Percentiles rank a stretch among this genome's conserved stretches.
phyloP scores from a whole-genome alignment of 1,139 yeast genomes.

The Candida pseudocylindracea region DNA sequence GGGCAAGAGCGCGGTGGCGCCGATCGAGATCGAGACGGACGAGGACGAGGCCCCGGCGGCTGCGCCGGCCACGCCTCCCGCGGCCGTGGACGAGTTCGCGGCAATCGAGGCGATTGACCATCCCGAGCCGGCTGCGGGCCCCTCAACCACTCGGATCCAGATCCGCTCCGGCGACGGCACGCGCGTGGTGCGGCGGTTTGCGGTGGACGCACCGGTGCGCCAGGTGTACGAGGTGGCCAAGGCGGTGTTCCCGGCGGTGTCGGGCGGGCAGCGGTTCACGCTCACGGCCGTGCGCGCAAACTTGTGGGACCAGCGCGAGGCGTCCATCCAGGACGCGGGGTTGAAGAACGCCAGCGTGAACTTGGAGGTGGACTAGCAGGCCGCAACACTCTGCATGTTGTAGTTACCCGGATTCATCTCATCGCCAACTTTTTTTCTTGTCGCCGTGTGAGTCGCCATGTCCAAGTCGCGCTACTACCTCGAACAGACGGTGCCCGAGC shows the following conservation, averaged over 20 bases:
- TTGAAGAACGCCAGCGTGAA: slow-evolving; percentile 64
- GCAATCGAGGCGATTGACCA: slow-evolving; percentile 24
- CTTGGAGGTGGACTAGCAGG: slow-evolving; percentile 21
- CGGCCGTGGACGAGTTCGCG: slow-evolving; percentile 10
- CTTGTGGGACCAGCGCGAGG: slow-evolving; percentile 32
- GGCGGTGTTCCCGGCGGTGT: slow-evolving; percentile 25
- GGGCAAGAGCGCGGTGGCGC: background rate
- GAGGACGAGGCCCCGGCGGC: slow-evolving; percentile 1
- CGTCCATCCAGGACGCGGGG: slow-evolving; percentile 52
- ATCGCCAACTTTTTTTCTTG: background rate
- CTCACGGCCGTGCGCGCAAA: slow-evolving; percentile 45
- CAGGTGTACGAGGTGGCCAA: slow-evolving; percentile 20
- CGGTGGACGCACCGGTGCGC: slow-evolving; percentile 25
- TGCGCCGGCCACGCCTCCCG: slow-evolving; percentile 1
- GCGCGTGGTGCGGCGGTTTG: slow-evolving; percentile 57
- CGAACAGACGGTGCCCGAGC: slow-evolving; percentile 78
- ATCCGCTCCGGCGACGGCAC: slow-evolving; percentile 74
- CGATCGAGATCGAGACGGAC: slow-evolving; percentile 1
- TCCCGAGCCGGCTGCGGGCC: slow-evolving; percentile 32
- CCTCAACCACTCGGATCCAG: slow-evolving; percentile 53
- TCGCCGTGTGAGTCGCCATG: background rate
- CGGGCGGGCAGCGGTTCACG: slow-evolving; percentile 14
- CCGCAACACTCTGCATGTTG: background rate
- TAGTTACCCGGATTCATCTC: background rate
- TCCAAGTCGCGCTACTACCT: slow-evolving; percentile 58